Conservation (phyloP, 2,329 filamentous ascomycete species). For the Fusarium sp. region DNA sequence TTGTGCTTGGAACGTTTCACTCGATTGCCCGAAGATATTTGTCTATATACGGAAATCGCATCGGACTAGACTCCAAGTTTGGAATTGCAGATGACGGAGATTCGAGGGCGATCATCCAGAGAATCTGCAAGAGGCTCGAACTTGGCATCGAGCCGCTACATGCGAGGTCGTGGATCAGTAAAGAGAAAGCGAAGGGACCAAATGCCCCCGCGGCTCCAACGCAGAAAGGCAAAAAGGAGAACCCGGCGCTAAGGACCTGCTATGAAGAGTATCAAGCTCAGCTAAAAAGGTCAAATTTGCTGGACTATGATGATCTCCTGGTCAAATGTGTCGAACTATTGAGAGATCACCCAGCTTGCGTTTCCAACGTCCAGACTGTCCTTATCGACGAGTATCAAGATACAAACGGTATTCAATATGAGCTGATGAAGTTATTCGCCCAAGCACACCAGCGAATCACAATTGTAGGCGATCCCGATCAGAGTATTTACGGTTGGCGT, state of each 20-base stretch:
- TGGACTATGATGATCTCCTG: conserved; percentile 95
- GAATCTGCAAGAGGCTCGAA: conserved; percentile 80
- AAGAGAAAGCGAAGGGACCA: conserved; percentile 67
- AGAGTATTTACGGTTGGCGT: conserved; percentile 97
- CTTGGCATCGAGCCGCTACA: conserved; percentile 73
- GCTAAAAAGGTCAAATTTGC: conserved; percentile 77
- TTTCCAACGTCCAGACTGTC: conserved; percentile 88
- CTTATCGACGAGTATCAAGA: conserved; percentile 98
- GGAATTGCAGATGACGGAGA: conserved; percentile 90
- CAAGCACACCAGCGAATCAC: conserved; percentile 80
- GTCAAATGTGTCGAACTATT: conserved; percentile 85
- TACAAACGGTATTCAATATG: conserved; percentile 94
- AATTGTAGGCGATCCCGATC: conserved; percentile 94
- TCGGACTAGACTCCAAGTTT: conserved; percentile 85
- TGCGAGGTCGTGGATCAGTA: conserved; percentile 81
- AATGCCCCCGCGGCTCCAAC: conserved; percentile 55
- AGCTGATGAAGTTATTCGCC: conserved; percentile 89
- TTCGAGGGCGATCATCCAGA: conserved; percentile 79
- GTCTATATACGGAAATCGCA: conserved; percentile 81
- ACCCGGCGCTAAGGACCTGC: conserved; percentile 70
- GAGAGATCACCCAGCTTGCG: conserved; percentile 76
- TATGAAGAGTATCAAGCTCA: conserved; percentile 83
- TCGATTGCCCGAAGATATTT: conserved; percentile 90
- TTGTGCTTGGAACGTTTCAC: conserved; percentile 94
- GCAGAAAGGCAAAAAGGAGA: conserved; percentile 51